Base-by-base conservation (phyloP, 164 flowering plant species). In the Stephania japonica region DNA sequence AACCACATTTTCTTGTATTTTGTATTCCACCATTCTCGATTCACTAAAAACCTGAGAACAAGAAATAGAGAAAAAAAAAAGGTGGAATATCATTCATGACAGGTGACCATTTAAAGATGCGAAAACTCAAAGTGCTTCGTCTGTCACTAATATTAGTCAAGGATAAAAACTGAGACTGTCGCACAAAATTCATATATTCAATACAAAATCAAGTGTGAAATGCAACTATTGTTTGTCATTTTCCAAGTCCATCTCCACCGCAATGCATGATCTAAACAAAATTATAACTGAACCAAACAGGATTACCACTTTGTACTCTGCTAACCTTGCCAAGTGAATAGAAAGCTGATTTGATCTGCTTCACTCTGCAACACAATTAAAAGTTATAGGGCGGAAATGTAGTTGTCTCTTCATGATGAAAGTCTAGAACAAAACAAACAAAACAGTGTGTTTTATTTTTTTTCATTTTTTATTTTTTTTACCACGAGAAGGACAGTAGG, bases 271-370 rank as follows among this genome's bases (percentile, higher is more conserved):
- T 73, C 19, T 19, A 18, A 65, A n/a, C 65, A 42, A 18, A n/a
- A 25, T 7, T 25, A 66, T 1, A 49, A 23, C n/a, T 47, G 56
- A 41, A 32, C 66, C 19, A 4, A 63, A 77, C 24, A 19, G 63
- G 59, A 47, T 26, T n/a, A 44, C 21, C 41, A 61, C 27, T 18
- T 16, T 14, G 59, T 44, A 42, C 53, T 23, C 13, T 72, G 21
- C 53, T 61, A 67, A 90, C 92, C 92, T 91, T 91, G 53, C 85
- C n/a, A 74, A 92, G 75, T 18, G 94, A 86, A 78, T 90, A 90
- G 79, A 92, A 90, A 63, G 97, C 89, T 43, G 97, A 89, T 77
- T 92, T 90, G 78, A 92, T 92, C 86, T 92, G 90, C 76, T 86
- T 84, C 85, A 89, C 86, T 73, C 97, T 91, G 88, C 70, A 77